Evolutionary conservation across 768 basidiomycete genomes (phyloP).

Genomic region (Dentipellis fragilis): DNA sequence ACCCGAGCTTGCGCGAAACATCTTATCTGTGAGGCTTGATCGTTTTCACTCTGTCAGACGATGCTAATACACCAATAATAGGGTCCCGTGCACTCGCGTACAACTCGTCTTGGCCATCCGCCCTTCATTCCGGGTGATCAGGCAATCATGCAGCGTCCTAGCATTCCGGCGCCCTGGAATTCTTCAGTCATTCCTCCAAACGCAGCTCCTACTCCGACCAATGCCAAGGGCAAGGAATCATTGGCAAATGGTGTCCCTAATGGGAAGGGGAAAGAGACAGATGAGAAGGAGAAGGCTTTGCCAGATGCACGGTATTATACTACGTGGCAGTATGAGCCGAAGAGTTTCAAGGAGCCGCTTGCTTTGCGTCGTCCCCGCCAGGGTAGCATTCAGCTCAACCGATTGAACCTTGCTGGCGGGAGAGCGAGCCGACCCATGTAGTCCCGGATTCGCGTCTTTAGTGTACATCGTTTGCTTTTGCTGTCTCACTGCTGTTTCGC

Average conservation of each 20-base stretch:
- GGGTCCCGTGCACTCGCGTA: constrained; percentile 47
- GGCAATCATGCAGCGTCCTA: constrained; percentile 41
- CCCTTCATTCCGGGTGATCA: constrained; percentile 20
- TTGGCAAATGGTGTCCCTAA: constrained; percentile 16
- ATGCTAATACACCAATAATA: constrained; percentile 15
- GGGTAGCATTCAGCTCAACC: constrained; percentile 9
- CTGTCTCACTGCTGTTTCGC: background rate
- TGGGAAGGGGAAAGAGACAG: constrained; percentile 16
- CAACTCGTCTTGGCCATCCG: constrained; percentile 57
- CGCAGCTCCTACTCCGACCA: constrained; percentile 12
- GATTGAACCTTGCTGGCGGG: background rate
- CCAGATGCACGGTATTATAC: constrained; percentile 40
- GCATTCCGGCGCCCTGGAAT: constrained; percentile 36
- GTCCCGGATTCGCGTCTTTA: background rate
- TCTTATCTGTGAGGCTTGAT: constrained; percentile 48
- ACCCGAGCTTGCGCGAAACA: constrained; percentile 54
- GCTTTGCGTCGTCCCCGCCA: constrained; percentile 17
- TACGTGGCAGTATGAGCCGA: constrained; percentile 40
- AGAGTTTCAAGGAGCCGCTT: constrained; percentile 30
- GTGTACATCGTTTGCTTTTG: background rate
- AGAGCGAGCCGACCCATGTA: background rate
- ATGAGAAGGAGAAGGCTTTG: constrained; percentile 21
- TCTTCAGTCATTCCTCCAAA: constrained; percentile 19
- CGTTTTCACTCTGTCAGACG: background rate
- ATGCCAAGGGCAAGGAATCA: constrained; percentile 16